Evolutionary conservation across 2,329 filamentous ascomycete species (phyloP).

Genomic region (Hortaea werneckii): DNA sequence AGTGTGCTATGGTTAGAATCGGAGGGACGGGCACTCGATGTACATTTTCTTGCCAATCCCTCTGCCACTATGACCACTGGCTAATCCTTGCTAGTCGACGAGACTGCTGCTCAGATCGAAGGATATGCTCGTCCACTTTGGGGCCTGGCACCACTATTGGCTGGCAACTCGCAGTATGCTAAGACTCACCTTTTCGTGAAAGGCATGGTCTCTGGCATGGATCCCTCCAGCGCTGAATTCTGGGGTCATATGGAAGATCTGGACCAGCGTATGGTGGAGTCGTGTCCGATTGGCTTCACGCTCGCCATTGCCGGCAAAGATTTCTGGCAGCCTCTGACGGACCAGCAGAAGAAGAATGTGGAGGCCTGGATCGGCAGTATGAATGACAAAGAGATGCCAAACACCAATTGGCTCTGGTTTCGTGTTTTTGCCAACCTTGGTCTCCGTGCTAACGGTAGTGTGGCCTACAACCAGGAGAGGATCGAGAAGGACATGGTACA

Average conservation of each 20-base stretch:
- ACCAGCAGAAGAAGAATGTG: conserved; percentile 54
- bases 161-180: conserved; percentile 45
- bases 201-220: conserved; percentile 60
- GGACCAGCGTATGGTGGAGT: conserved; percentile 77
- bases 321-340: conserved; percentile 57
- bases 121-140: too few species aligned
- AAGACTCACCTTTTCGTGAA: conserved; percentile 58
- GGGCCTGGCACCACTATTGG: too few species aligned
- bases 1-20: conserved; percentile 54
- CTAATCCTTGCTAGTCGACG: too few species aligned
- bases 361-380: conserved; percentile 66
- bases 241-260: conserved; percentile 69
- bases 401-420: conserved; percentile 72
- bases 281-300: conserved; percentile 68
- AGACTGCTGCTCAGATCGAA: too few species aligned
- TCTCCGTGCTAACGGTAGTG: conserved; percentile 58
- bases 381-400: conserved; percentile 61
- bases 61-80: too few species aligned
- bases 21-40: conserved; percentile 63
- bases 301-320: conserved; percentile 55
- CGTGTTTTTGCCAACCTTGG: conserved; percentile 75
- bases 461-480: conserved; percentile 56
- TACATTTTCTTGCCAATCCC: conserved; percentile 4
- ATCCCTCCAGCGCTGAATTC: conserved; percentile 59
- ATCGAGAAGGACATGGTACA: conserved; percentile 68